Conservation (phyloP, 2,329 filamentous ascomycete genomes). For the Fusarium abutilonis region DNA sequence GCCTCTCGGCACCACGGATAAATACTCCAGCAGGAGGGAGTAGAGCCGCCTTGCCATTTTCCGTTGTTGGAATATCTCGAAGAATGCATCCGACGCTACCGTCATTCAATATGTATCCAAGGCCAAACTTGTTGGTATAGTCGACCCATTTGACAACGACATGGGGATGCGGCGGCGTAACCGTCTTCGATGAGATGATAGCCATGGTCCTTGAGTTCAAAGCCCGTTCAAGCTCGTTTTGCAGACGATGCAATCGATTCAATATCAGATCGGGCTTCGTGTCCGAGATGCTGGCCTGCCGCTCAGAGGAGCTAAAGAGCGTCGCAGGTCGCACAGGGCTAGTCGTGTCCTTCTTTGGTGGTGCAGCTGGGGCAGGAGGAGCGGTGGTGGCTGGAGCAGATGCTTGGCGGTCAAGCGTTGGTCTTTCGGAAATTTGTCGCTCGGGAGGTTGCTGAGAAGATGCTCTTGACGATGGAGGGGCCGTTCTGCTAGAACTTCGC, state of each 20-base stretch:
- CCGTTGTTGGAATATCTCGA: constrained; percentile 63
- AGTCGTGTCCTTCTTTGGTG: constrained; percentile 42
- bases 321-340: constrained; percentile 54
- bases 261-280: constrained; percentile 68
- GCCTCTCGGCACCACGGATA: constrained; percentile 75
- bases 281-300: constrained; percentile 59
- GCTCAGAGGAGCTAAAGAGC: constrained; percentile 66
- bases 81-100: constrained; percentile 80
- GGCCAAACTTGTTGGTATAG: constrained; percentile 86
- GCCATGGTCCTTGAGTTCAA: constrained; percentile 72
- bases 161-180: constrained; percentile 66
- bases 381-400: constrained; percentile 32
- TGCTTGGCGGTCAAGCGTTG: constrained; percentile 44
- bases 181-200: constrained; percentile 64
- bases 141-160: constrained; percentile 86
- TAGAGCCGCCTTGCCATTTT: constrained; percentile 60
- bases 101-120: constrained; percentile 85
- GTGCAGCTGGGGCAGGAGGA: constrained; percentile 38
- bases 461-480: constrained; percentile 44
- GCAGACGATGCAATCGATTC: constrained; percentile 64
- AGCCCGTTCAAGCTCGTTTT: constrained; percentile 69
- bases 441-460: constrained; percentile 43
- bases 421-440: constrained; percentile 38
- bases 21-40: constrained; percentile 77
- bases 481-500: constrained; percentile 45